Evolutionary conservation across 306 rosid species (phyloP), one percentile per base, ranked within the genome.

Genomic region (Corylus avellana): DNA sequence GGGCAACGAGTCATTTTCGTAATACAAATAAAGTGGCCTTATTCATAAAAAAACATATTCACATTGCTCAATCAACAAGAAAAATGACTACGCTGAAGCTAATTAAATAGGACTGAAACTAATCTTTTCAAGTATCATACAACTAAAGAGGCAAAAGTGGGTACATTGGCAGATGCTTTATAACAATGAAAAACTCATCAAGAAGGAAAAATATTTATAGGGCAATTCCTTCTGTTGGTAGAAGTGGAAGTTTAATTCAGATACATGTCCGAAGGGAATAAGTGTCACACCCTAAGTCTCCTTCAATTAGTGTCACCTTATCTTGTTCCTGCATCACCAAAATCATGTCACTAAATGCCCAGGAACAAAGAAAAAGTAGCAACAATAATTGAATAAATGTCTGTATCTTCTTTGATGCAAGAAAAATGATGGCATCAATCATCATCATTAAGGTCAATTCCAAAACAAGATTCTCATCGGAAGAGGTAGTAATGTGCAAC

Each of bases 251-350:
- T 32, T 74, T 22, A 22, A 22, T 22, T 46, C 61, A 85, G 81
- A 89, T 83, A 75, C 86, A 87, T 55, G 86, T 49, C 32, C 93
- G 91, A 11, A 88, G 88, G 29, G 89, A 48, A 81, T 81, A 87
- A 75, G 56, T 78, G 79, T 85, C 83, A 37, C 88, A 88, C 16
- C 87, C 78, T 77, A 89, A 85, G 70, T 84, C 90, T 72, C 86
- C 94, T 62, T 81, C 85, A 82, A 75, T 35, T n/a, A 80, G 53
- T 32, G 83, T 86, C 81, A 44, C 84, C 86, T 81, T 80, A 77
- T 84, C 91, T 82, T 88, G 90, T 72, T 86, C 97, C 98, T 94
- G 97, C 86, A 84, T 78, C 75, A 75, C 79, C 87, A 85, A 75
- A 62, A 81, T 35, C 58, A 77, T 13, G 55, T 53, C 16, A 59